Conservation (phyloP, 495 filamentous ascomycete genomes). For the Neurospora tetrasperma region DNA sequence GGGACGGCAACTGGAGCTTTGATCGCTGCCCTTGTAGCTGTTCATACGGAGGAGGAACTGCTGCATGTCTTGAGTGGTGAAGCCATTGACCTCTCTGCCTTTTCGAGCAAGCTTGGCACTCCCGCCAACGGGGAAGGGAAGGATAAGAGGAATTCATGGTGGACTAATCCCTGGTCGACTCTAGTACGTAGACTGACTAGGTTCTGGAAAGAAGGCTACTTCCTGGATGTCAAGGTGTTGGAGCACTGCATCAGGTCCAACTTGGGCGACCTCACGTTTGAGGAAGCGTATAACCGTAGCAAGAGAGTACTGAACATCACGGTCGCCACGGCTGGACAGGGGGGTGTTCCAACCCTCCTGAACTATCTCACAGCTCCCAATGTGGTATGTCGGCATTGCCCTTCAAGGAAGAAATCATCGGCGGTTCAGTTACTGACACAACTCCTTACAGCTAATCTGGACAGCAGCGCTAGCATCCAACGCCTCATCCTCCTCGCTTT, state of each 20-base stretch:
- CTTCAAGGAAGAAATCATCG: not conserved
- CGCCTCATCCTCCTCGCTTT: constrained; percentile 57
- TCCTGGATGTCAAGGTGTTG: constrained; percentile 71
- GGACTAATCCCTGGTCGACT: constrained; percentile 42
- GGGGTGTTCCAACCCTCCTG: constrained; percentile 73
- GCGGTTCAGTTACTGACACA: not conserved
- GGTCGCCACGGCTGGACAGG: constrained; percentile 59
- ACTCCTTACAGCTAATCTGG: constrained; percentile 59
- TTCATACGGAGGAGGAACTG: constrained; percentile 83
- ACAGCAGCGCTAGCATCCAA: constrained; percentile 91
- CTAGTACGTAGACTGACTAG: constrained; percentile 50
- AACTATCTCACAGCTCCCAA: constrained; percentile 95
- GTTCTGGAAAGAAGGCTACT: constrained; percentile 65
- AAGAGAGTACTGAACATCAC: constrained; percentile 90
- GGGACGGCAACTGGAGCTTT: constrained; percentile 86
- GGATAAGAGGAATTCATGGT: constrained; percentile 12
- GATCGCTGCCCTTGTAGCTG: constrained; percentile 80
- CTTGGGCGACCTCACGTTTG: constrained; percentile 83
- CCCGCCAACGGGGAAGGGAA: constrained; percentile 6
- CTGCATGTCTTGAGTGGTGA: constrained; percentile 64
- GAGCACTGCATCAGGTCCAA: constrained; percentile 81
- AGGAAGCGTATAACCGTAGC: constrained; percentile 81
- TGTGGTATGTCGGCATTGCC: constrained; percentile 50
- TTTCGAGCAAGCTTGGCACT: constrained; percentile 37
- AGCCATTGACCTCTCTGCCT: constrained; percentile 74